A percentile compares a stretch with the other conserved stretches of the same genome.
phyloP scores from a whole-genome alignment of 805 yeast genomes.

The Jamesozyma rosinii region DNA sequence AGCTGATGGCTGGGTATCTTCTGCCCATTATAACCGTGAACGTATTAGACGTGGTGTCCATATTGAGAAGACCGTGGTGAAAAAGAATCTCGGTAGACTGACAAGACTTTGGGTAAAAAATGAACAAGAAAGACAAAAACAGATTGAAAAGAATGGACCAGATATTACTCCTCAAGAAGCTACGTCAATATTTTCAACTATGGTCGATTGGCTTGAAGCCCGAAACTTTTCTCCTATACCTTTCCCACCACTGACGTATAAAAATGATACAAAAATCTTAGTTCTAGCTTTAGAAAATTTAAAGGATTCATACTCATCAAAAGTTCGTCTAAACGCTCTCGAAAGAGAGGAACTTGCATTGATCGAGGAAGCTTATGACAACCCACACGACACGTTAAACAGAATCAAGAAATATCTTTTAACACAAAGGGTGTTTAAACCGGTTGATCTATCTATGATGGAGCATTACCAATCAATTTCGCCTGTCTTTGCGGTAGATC shows the following conservation, averaged over 20 bases:
- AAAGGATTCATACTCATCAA: constrained; percentile 69
- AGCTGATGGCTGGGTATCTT: constrained; percentile 93
- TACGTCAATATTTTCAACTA: constrained; percentile 70
- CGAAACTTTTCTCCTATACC: constrained; percentile 81
- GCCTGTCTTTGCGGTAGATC: constrained; percentile 84
- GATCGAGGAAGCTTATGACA: constrained; percentile 93
- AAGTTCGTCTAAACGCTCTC: constrained; percentile 68
- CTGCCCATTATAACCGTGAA: constrained; percentile 87
- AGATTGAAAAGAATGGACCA: constrained; percentile 78
- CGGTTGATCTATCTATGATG: constrained; percentile 78
- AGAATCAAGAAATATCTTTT: constrained; percentile 73
- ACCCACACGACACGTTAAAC: constrained; percentile 86
- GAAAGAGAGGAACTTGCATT: constrained; percentile 89
- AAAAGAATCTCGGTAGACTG: constrained; percentile 84
- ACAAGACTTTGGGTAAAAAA: constrained; percentile 87
- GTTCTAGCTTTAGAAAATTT: constrained; percentile 83
- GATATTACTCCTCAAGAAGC: constrained; percentile 81
- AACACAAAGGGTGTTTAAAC: constrained; percentile 88
- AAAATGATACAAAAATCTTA: constrained; percentile 84
- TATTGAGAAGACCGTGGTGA: constrained; percentile 88
- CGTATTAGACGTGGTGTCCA: constrained; percentile 82
- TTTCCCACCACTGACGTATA: constrained; percentile 85
- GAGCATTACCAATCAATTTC: constrained; percentile 76
- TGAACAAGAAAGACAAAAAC: constrained; percentile 82
- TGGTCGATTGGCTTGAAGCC: constrained; percentile 87